phyloP scores from a whole-genome alignment of 148 eudicot genomes.

The Vaccinium vitisidaea region DNA sequence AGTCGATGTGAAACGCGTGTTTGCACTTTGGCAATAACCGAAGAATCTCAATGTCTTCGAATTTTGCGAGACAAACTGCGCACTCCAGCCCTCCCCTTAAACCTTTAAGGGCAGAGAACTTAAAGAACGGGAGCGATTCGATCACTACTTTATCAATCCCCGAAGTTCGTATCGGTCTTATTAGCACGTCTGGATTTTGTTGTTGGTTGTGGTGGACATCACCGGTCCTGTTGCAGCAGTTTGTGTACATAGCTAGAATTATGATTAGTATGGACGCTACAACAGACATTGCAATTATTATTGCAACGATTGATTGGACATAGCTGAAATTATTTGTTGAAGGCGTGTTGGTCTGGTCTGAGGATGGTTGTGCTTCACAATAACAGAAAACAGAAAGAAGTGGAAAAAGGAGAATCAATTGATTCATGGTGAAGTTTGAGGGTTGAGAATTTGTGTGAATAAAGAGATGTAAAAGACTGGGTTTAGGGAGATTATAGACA shows the following conservation, averaged over 20 bases:
- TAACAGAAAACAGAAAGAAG: slow-evolving; percentile 9
- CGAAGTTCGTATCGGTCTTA: slow-evolving; percentile 32
- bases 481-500: not conserved
- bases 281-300: slow-evolving; percentile 52
- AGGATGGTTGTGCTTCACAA: slow-evolving; percentile 29
- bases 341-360: not conserved
- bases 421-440: slow-evolving; percentile 6
- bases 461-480: not conserved
- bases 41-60: slow-evolving; percentile 55
- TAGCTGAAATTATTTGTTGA: slow-evolving; percentile 13
- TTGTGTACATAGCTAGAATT: slow-evolving; percentile 53
- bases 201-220: not conserved
- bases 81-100: slow-evolving; percentile 72
- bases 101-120: slow-evolving; percentile 62
- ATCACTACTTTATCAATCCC: slow-evolving; percentile 58
- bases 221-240: slow-evolving; percentile 35
- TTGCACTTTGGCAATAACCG: slow-evolving; percentile 71
- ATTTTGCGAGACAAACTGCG: slow-evolving; percentile 63
- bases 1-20: slow-evolving; percentile 70
- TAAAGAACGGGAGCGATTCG: slow-evolving; percentile 69
- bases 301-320: slow-evolving; percentile 68
- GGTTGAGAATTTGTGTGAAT: not conserved
- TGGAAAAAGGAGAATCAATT: not conserved
- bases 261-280: slow-evolving; percentile 50
- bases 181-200: slow-evolving; percentile 22